Evolutionary conservation across 2,329 filamentous ascomycete genomes (phyloP), one percentile per base, ranked within the genome.

Genomic region (Zarea fungicola): DNA sequence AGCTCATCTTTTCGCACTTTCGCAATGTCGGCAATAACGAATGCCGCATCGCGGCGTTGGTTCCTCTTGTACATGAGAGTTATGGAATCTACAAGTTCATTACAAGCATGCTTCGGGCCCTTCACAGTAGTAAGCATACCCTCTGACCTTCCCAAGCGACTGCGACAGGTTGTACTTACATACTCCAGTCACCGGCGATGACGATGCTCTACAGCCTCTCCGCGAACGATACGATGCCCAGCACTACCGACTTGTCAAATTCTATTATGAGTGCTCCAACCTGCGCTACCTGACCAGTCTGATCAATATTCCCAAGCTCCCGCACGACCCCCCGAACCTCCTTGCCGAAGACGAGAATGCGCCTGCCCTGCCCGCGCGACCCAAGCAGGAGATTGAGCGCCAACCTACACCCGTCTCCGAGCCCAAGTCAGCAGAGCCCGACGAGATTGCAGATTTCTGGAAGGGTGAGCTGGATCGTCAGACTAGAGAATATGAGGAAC

Each of bases 31-130:
- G 87, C 41, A 95, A 96, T 71, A 99, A 97, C 62, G 93, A 99
- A 67, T 97, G 92, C 67, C 81, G 92, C 54, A 99, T 99, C 61
- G 95, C 92, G 13, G 89, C 93, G 1, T 72, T 99, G 46, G 91
- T 97, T 19, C 89, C 91, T 3, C 74, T 99, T 36, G 93, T 99
- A 3, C 89, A 96, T 65, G 93, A 99, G 73, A 97, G 90, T 65
- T 99, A 97, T 68, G 93, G 93, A 41, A 97, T 99, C 58, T 99
- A 99, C 77, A 97, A 97, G 70, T 99, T 99, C 66, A 91, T 96
- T 56, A 99, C 93, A 0, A 99, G 93, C 85, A 99, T 99, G 93
- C 72, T 99, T 54, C 83, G 93, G 49, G 93, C 93, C 14, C 96
- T 99, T 91, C 92, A 99, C 66, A 92, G 88, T 3, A 90, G 87